Conservation (phyloP, 148 eudicot species). For the Beta vulgaris region DNA sequence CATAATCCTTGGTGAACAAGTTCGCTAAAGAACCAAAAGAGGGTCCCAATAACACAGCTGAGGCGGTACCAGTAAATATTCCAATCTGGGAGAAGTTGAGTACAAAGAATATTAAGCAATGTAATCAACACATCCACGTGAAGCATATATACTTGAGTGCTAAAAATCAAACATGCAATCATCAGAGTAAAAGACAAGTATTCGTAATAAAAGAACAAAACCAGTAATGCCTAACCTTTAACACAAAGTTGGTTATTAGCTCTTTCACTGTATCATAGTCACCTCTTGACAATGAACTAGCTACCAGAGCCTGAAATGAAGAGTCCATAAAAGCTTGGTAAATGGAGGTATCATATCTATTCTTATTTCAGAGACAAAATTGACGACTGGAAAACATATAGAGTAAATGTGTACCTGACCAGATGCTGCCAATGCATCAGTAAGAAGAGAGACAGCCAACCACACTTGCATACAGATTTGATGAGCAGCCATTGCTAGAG, state of each 20-base stretch:
- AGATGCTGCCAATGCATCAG: slow-evolving; percentile 86
- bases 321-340: not conserved
- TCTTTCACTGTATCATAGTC: slow-evolving; percentile 65
- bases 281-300: slow-evolving; percentile 68
- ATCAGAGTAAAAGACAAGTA: not conserved
- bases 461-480: slow-evolving; percentile 80
- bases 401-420: slow-evolving; percentile 55
- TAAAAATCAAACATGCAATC: not conserved
- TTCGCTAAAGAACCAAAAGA: slow-evolving; percentile 66
- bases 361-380: not conserved
- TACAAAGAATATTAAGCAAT: not conserved
- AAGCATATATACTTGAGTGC: not conserved
- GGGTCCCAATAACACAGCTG: slow-evolving; percentile 65
- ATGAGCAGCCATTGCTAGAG: slow-evolving; percentile 77
- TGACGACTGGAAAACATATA: not conserved
- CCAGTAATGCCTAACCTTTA: slow-evolving; percentile 50
- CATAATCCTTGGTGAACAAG: slow-evolving; percentile 68
- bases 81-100: slow-evolving; percentile 56
- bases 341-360: not conserved
- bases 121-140: not conserved
- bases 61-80: slow-evolving; percentile 50
- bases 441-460: slow-evolving; percentile 75
- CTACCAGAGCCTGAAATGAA: slow-evolving; percentile 64
- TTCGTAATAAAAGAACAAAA: not conserved
- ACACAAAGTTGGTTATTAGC: slow-evolving; percentile 54